Evolutionary conservation across 1,139 yeast species (phyloP), one percentile per base, ranked within the genome.

Genomic region (Yamadazyma oceani): DNA sequence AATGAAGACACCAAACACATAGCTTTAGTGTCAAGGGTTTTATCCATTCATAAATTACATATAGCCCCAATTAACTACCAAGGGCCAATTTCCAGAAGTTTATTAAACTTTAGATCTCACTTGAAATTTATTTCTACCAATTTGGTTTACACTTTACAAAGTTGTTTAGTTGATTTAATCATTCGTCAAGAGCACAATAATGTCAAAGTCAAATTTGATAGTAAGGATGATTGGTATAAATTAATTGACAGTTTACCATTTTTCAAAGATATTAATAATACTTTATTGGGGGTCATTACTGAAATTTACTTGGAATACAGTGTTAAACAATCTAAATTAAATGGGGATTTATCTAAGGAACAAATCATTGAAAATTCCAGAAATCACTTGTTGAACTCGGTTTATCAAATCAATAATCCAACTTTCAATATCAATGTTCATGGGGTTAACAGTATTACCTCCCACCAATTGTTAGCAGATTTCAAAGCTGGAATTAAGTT

Each of bases 31-130:
- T 70, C 87, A 3, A 68, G 89, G 44, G 62, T 83, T 2, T 76
- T 84, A 28, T 68, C 83, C 2, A 64, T 82, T 32, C 72, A 77
- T 41, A 71, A 69, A 44, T 64, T 81, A 30, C 58, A 67, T 31
- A 68, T 74, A 15, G 78, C 80, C 17, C 82, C 85, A 4, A 72
- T 76, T 25, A 80, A 79, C 44, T 71, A 82, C 54, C 77, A 78
- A 41, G 92, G 92, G 0, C 90, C 92, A 4, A 66, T 85, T 31
- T 83, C 86, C 17, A 72, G 84, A 44, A 71, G 74, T 37, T 66
- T 85, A 26, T 64, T 84, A 39, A 70, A 77, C 31, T 85, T 84
- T 55, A 75, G 92, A 54, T 82, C 89, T 12, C 80, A 82, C 41
- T 58, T 83, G 35, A 73, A 79, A 41, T 75, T 77, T 37, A 62